These are phyloP conservation scores for Cercis canadensis DNA, from an alignment of 306 rosid genomes.

Conservation along the genomic window DNA sequence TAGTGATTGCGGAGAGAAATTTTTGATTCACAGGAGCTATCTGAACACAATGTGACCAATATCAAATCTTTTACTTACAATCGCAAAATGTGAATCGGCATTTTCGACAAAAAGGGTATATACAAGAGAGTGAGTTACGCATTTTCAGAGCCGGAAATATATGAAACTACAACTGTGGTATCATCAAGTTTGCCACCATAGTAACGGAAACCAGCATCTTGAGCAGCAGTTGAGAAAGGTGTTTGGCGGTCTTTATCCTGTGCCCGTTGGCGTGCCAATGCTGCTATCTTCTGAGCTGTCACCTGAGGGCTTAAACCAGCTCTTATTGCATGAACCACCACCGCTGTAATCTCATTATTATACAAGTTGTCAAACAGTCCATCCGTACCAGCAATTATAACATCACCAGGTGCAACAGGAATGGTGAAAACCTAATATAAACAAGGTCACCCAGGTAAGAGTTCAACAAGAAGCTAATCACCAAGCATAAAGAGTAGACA, in stretches of 20 bases:
- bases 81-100: conserved; percentile 1
- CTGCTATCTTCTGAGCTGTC: conserved; percentile 98
- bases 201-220: conserved; percentile 91
- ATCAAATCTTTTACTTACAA: conserved; percentile 13
- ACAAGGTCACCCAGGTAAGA: conserved; percentile 32
- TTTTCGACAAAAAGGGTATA: background rate
- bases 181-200: conserved; percentile 98
- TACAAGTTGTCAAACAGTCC: conserved; percentile 95
- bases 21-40: conserved; percentile 19
- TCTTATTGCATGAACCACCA: conserved; percentile 87
- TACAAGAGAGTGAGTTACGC: conserved; percentile 15
- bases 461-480: conserved; percentile 18
- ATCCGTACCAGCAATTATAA: conserved; percentile 87
- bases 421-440: conserved; percentile 79
- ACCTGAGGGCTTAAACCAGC: conserved; percentile 82
- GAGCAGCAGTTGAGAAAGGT: conserved; percentile 97
- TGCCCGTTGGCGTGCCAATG: conserved; percentile 93
- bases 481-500: background rate
- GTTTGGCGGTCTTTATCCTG: conserved; percentile 88
- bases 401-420: conserved; percentile 87
- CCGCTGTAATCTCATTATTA: conserved; percentile 86
- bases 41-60: too few species aligned
- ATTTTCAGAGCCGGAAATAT: conserved; percentile 48
- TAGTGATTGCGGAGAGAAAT: background rate
- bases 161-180: conserved; percentile 89